Evolutionary conservation across 2,329 filamentous ascomycete genomes (phyloP).

Genomic region (Rugonectria rugulosa): DNA sequence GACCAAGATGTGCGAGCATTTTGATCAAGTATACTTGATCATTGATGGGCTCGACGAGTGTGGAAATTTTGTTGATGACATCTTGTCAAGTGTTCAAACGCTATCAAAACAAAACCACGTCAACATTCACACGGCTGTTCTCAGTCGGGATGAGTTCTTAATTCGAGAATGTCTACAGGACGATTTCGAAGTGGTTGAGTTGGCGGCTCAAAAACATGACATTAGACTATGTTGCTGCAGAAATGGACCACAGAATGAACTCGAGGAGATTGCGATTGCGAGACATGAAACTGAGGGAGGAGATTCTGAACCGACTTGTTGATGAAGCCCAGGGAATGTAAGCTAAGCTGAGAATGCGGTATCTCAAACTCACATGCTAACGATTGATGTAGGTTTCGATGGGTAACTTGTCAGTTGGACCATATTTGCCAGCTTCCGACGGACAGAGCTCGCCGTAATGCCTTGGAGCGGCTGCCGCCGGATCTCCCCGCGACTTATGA

Average conservation of each 20-base stretch:
- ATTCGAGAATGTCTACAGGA: background rate
- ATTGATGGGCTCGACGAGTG: constrained; percentile 10
- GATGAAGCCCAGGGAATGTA: constrained; percentile 15
- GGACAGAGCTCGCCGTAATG: background rate
- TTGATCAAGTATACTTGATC: background rate
- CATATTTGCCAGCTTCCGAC: constrained; percentile 7
- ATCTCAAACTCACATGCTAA: background rate
- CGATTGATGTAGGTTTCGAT: constrained; percentile 14
- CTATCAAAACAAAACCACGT: background rate
- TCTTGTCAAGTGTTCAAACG: background rate
- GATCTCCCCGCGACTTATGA: constrained; percentile 12
- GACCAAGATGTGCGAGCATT: background rate
- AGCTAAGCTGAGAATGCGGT: background rate
- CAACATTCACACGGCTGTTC: constrained; percentile 4
- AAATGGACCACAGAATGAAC: constrained; percentile 4
- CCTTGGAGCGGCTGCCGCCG: constrained; percentile 8
- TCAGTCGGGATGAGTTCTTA: constrained; percentile 13
- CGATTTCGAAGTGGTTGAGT: constrained; percentile 2
- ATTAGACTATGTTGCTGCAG: constrained; percentile 9
- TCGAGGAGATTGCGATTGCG: background rate
- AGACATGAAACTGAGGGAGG: background rate
- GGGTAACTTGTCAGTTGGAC: constrained; percentile 23
- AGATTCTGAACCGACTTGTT: background rate
- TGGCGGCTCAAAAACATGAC: constrained; percentile 22
- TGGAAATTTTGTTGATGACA: background rate